phyloP scores from a whole-genome alignment of 2,329 filamentous ascomycete genomes.

The Fusarium subglutinans region DNA sequence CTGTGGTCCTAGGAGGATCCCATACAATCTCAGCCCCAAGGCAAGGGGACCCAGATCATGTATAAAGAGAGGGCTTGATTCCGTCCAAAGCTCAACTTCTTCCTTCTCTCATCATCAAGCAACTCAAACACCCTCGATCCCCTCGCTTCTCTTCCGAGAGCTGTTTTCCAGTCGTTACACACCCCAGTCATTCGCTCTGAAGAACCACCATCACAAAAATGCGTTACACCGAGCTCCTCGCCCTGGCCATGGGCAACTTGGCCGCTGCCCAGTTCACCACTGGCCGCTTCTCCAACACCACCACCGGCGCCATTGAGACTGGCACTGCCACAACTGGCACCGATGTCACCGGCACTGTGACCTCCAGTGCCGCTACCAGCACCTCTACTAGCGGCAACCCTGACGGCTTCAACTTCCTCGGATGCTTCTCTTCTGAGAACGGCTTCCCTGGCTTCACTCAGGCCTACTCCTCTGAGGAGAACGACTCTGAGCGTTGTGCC shows the following conservation, averaged over 20 bases:
- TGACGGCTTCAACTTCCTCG: constrained; percentile 37
- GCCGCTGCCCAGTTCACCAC: constrained; percentile 39
- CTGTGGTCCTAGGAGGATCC: constrained; percentile 5
- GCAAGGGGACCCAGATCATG: constrained; percentile 10
- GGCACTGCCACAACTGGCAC: not conserved
- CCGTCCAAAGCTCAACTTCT: constrained; percentile 23
- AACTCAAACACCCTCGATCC: constrained; percentile 45
- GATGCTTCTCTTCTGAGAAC: constrained; percentile 42
- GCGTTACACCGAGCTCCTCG: constrained; percentile 45
- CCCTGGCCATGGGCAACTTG: constrained; percentile 46
- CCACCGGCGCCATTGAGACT: not conserved
- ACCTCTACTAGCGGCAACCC: constrained; percentile 12
- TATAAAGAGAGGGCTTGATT: constrained; percentile 44
- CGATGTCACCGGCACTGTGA: not conserved
- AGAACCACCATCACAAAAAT: constrained; percentile 28
- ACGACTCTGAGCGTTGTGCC: constrained; percentile 35
- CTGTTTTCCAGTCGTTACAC: constrained; percentile 39
- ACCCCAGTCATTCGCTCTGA: constrained; percentile 40
- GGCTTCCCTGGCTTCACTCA: constrained; percentile 42
- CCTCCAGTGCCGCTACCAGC: not conserved
- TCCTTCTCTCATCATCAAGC: constrained; percentile 36
- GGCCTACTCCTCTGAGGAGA: constrained; percentile 15
- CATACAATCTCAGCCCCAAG: constrained; percentile 17
- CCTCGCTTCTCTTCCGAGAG: constrained; percentile 45
- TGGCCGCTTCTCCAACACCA: constrained; percentile 15